phyloP scores from a whole-genome alignment of 768 basidiomycete species.

The Leccinum subtestaceum region DNA sequence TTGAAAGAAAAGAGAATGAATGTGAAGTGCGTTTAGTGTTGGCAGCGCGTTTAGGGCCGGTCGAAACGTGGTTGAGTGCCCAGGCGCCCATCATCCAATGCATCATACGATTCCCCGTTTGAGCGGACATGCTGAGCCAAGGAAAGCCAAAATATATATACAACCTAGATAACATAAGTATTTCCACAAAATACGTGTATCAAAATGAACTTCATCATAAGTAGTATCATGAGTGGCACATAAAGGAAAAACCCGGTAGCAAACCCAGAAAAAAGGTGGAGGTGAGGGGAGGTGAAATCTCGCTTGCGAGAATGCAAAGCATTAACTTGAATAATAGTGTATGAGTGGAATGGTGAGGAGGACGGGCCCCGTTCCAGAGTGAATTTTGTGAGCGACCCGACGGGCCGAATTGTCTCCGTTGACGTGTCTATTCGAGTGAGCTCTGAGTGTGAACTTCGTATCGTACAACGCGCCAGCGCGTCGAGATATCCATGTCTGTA shows the following conservation, averaged over 20 bases:
- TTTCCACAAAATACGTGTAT: constrained; percentile 22
- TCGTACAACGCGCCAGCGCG: constrained; percentile 25
- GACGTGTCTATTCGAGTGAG: background rate
- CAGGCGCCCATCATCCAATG: background rate
- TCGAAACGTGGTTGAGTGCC: background rate
- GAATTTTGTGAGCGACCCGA: background rate
- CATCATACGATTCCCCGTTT: background rate
- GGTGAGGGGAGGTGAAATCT: background rate
- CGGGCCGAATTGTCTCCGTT: background rate
- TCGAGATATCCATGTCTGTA: constrained; percentile 1
- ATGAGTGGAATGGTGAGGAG: background rate
- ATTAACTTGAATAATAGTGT: background rate
- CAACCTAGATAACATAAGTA: constrained; percentile 2
- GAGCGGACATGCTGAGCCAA: background rate
- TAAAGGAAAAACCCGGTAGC: background rate
- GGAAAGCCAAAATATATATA: constrained; percentile 6
- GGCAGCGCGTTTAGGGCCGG: constrained; percentile 23
- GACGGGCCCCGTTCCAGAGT: background rate
- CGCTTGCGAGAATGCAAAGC: constrained; percentile 10
- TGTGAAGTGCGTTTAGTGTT: background rate
- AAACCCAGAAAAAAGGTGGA: background rate
- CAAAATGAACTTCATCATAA: constrained; percentile 14
- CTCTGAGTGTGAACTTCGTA: constrained; percentile 8
- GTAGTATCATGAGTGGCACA: background rate
- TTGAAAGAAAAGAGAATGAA: background rate